A percentile compares a stretch with the other conserved stretches of the same genome.
Conservation (phyloP, 1,284 basidiomycete species). For the Cutaneotrichosporon sp. region DNA sequence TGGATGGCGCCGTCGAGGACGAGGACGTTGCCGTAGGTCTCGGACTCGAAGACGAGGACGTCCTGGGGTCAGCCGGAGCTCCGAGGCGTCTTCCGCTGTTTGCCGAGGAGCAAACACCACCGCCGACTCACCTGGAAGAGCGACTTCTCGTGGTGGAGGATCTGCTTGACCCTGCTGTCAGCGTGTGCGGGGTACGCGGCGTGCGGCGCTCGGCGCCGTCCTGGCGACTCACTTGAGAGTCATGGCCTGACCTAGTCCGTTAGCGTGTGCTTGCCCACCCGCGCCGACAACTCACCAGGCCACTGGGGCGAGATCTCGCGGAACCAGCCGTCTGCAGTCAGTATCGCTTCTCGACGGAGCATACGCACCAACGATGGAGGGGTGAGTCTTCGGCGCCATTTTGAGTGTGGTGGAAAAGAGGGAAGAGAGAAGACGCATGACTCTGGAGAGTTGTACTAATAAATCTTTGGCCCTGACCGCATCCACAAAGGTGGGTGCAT, state of each 20-base stretch:
- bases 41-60: conserved; percentile 92
- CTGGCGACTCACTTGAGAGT: conserved; percentile 66
- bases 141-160: conserved; percentile 91
- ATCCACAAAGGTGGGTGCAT: no score
- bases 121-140: conserved; percentile 61
- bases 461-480: conserved; percentile 5
- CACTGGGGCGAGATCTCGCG: conserved; percentile 95
- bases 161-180: conserved; percentile 72
- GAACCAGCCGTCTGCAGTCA: conserved; percentile 80
- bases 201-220: no score
- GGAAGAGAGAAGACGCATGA: not conserved
- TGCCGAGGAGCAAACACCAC: not conserved
- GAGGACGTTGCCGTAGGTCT: conserved; percentile 93
- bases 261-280: conserved; percentile 20
- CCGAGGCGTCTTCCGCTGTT: not conserved
- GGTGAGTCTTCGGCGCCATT: conserved; percentile 44
- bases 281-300: conserved; percentile 63
- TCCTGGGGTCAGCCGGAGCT: conserved; percentile 62
- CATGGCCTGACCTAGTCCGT: conserved; percentile 74
- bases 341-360: conserved; percentile 20
- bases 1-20: conserved; percentile 96
- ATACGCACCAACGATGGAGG: conserved; percentile 48
- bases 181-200: no score
- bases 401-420: conserved; percentile 16
- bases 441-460: no score